Evolutionary conservation across 2,329 filamentous ascomycete species (phyloP).

Genomic region (Pezicula carpinea): DNA sequence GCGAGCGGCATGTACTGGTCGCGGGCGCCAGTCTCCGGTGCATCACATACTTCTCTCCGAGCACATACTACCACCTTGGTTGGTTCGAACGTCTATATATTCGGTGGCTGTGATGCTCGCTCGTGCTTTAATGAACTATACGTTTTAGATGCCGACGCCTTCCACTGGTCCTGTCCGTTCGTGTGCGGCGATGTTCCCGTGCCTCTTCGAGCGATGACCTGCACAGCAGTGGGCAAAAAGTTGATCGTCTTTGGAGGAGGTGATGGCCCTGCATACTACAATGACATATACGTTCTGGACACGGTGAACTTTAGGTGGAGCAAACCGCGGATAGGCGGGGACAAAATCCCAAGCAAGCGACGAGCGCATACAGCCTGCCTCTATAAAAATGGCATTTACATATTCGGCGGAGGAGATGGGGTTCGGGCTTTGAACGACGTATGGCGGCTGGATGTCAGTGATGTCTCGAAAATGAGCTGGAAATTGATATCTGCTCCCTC

Average conservation of each 20-base stretch:
- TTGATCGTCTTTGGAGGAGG: slow-evolving; percentile 66
- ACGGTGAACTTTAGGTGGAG: slow-evolving; percentile 66
- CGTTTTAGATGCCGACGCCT: slow-evolving; percentile 64
- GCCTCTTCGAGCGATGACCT: slow-evolving; percentile 66
- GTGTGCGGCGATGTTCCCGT: slow-evolving; percentile 61
- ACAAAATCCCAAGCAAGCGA: slow-evolving; percentile 54
- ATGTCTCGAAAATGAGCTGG: slow-evolving; percentile 65
- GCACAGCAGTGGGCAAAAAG: slow-evolving; percentile 66
- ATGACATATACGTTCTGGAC: slow-evolving; percentile 68
- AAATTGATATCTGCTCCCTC: slow-evolving; percentile 48
- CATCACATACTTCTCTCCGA: slow-evolving; percentile 54
- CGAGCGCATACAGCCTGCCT: slow-evolving; percentile 67
- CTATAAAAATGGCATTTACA: slow-evolving; percentile 66
- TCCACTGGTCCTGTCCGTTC: slow-evolving; percentile 63
- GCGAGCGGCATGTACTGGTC: slow-evolving; percentile 73
- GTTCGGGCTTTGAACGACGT: slow-evolving; percentile 68
- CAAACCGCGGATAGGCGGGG: slow-evolving; percentile 53
- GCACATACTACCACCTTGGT: slow-evolving; percentile 64
- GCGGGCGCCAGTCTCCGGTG: slow-evolving; percentile 57
- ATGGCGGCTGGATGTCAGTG: slow-evolving; percentile 66
- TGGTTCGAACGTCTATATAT: slow-evolving; percentile 63
- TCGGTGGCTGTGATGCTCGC: slow-evolving; percentile 63
- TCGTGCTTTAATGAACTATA: slow-evolving; percentile 68
- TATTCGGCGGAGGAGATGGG: slow-evolving; percentile 69
- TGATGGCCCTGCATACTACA: slow-evolving; percentile 67